Evolutionary conservation across 192 early-diverging fungal species (phyloP).

Genomic region (Backusella australiensis): DNA sequence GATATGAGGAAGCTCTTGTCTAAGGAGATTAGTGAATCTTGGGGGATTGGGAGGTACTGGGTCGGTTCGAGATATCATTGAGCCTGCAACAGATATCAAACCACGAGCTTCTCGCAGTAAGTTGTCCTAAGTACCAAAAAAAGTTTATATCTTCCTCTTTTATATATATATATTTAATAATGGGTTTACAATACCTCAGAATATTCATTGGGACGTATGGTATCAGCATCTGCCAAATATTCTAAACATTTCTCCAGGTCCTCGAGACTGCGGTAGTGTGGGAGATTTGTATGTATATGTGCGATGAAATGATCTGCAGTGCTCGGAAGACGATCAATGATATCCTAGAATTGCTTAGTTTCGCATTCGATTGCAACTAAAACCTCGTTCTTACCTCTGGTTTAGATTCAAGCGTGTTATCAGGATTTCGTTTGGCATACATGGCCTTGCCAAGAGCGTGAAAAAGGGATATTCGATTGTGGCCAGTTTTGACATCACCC

Average conservation of each 20-base stretch:
- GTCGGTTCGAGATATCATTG: background rate
- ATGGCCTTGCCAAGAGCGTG: constrained; percentile 11
- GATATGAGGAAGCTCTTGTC: no score
- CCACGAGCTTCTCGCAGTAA: background rate
- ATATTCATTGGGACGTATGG: background rate
- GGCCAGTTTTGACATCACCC: no score
- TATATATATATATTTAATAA: background rate
- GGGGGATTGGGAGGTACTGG: background rate
- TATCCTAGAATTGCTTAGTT: background rate
- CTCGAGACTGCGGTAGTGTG: background rate
- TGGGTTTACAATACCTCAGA: background rate
- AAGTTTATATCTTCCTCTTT: background rate
- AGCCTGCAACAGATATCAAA: background rate
- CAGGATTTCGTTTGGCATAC: background rate
- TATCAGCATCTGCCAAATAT: background rate
- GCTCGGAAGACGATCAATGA: background rate
- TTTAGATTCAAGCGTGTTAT: background rate
- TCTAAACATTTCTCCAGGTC: background rate
- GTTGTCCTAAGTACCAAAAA: background rate
- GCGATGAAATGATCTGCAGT: background rate
- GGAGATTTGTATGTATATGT: background rate
- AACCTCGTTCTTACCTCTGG: background rate
- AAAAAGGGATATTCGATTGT: background rate
- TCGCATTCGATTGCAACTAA: no score
- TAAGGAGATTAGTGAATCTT: background rate